Evolutionary conservation across 148 eudicot species (phyloP).

Genomic region (Arctostaphylos glauca): DNA sequence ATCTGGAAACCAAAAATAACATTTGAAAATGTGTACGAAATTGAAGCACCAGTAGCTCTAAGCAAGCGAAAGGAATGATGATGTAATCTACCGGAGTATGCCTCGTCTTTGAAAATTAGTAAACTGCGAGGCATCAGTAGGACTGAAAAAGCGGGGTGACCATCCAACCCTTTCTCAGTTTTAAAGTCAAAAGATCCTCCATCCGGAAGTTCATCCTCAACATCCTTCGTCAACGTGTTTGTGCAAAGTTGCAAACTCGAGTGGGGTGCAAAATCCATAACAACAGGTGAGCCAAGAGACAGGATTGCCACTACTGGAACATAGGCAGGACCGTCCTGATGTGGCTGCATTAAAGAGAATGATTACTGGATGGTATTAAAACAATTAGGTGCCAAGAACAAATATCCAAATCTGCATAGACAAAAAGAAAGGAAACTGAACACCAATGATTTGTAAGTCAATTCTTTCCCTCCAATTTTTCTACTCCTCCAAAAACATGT

Average conservation of each 20-base stretch:
- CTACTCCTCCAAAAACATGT: background rate
- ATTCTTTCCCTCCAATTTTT: background rate
- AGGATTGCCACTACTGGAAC: slow-evolving; percentile 87
- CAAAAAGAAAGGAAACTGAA: background rate
- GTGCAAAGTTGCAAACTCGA: slow-evolving; percentile 33
- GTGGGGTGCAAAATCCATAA: slow-evolving; percentile 90
- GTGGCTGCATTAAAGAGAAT: slow-evolving; percentile 53
- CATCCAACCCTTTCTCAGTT: slow-evolving; percentile 8
- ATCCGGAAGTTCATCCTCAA: slow-evolving; percentile 18
- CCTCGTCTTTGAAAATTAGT: slow-evolving; percentile 80
- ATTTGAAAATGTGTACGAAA: slow-evolving; percentile 11
- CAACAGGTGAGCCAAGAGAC: slow-evolving; percentile 81
- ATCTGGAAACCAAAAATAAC: slow-evolving; percentile 33
- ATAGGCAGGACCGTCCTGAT: slow-evolving; percentile 97
- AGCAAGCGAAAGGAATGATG: background rate
- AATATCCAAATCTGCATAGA: background rate
- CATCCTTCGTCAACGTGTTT: slow-evolving; percentile 24
- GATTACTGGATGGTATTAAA: background rate
- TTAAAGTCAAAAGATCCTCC: slow-evolving; percentile 15
- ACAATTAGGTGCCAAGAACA: background rate
- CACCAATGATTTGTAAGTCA: background rate
- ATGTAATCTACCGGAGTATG: slow-evolving; percentile 58
- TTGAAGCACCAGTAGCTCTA: background rate
- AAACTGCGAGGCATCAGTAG: slow-evolving; percentile 84
- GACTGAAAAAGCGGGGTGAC: slow-evolving; percentile 55